These are phyloP conservation scores for Verticillium nubilum DNA, from an alignment of 2,329 filamentous ascomycete species.

Conservation along the genomic window DNA sequence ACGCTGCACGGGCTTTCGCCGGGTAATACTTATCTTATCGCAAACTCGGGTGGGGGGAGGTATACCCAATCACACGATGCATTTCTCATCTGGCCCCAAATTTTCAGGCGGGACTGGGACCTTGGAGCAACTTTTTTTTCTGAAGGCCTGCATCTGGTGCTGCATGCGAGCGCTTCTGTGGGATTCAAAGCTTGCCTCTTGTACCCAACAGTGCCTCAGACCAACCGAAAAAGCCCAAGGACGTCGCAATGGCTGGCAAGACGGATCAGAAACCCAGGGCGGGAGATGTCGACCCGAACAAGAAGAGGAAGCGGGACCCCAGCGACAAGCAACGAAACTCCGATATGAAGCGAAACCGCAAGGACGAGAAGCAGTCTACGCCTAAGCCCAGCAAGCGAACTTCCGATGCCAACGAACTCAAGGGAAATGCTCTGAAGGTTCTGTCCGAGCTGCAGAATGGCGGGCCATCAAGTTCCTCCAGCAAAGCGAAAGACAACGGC, in stretches of 20 bases:
- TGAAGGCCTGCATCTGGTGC: neutral
- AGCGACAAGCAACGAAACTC: conserved; percentile 34
- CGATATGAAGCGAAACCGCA: conserved; percentile 32
- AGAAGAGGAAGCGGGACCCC: conserved; percentile 42
- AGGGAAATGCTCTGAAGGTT: conserved; percentile 11
- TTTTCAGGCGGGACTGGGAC: conserved; percentile 11
- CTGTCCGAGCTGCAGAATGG: conserved; percentile 8
- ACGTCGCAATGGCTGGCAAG: conserved; percentile 26
- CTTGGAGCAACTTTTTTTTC: conserved; percentile 12
- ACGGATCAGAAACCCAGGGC: conserved; percentile 22
- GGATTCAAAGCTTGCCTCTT: neutral
- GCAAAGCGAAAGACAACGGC: neutral
- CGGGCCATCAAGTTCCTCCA: neutral
- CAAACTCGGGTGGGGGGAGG: conserved; percentile 1
- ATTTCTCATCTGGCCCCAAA: conserved; percentile 10
- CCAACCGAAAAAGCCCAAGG: neutral
- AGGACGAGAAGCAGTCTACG: conserved; percentile 19
- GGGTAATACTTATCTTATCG: conserved; percentile 11
- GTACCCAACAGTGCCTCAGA: neutral
- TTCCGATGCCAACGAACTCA: conserved; percentile 6
- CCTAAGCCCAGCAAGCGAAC: conserved; percentile 4
- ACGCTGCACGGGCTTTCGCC: conserved; percentile 8
- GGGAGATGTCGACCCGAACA: conserved; percentile 26
- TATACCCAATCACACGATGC: conserved; percentile 1
- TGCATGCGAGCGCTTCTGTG: conserved; percentile 1